Percentiles rank a stretch among this genome's conserved stretches.
Evolutionary conservation across 129 eudicot genomes (phyloP).

Genomic region (Saposhnikovia divaricata): DNA sequence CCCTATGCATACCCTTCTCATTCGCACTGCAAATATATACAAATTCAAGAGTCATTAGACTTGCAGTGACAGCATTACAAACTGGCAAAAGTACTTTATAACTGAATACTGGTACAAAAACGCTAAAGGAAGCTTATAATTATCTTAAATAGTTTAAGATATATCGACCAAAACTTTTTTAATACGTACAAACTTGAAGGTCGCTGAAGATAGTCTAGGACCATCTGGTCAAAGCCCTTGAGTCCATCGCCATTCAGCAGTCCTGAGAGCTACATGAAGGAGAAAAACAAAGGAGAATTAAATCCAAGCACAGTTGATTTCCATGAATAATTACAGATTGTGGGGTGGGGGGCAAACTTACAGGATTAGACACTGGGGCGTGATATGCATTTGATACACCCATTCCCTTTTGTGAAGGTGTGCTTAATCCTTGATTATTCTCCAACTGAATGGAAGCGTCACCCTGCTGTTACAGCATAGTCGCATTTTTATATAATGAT

Average conservation of each 20-base stretch:
- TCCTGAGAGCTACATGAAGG: conserved; percentile 15
- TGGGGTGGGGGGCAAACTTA: conserved; percentile 9
- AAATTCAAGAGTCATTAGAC: not conserved
- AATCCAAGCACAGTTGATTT: not conserved
- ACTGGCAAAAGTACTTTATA: not conserved
- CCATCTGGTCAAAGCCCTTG: conserved; percentile 51
- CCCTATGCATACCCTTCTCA: conserved; percentile 67
- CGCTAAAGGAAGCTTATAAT: not conserved
- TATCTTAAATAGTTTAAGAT: not conserved
- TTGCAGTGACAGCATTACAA: not conserved
- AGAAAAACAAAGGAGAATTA: not conserved
- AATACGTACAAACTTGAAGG: conserved; percentile 59
- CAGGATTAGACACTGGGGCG: conserved; percentile 47
- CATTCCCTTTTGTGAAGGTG: conserved; percentile 31
- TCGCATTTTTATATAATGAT: not conserved
- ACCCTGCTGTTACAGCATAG: conserved; percentile 33
- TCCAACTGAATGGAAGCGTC: conserved; percentile 28
- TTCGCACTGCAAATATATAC: conserved; percentile 31
- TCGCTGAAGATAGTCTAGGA: conserved; percentile 61
- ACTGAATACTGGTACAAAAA: not conserved
- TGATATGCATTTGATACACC: conserved; percentile 42
- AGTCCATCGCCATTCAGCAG: conserved; percentile 58
- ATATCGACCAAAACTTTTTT: not conserved
- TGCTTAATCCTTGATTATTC: conserved; percentile 35
- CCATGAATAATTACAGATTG: not conserved